Evolutionary conservation across 148 eudicot species (phyloP).

Genomic region (Persicaria maculosa): DNA sequence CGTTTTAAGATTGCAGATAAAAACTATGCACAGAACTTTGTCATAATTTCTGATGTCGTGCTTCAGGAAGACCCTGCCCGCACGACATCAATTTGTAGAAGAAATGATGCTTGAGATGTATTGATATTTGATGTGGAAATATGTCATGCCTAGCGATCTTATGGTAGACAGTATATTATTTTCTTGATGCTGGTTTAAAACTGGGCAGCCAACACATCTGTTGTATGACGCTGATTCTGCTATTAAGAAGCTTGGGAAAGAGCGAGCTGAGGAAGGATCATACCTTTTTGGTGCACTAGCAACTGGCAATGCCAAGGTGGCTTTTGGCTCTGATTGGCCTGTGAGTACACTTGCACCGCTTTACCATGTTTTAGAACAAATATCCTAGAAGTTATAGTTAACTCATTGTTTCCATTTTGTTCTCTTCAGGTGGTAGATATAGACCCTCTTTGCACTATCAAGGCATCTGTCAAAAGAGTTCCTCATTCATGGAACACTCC

Average conservation of each 20-base stretch:
- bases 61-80: too few species aligned
- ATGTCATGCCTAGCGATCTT: too few species aligned
- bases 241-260: slow-evolving; percentile 63
- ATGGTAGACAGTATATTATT: not conserved
- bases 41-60: too few species aligned
- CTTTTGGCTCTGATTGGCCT: slow-evolving; percentile 99
- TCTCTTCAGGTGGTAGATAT: slow-evolving; percentile 69
- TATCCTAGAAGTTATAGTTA: not conserved
- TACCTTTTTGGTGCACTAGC: slow-evolving; percentile 68
- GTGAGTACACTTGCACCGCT: slow-evolving; percentile 31
- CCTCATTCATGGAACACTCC: slow-evolving; percentile 65
- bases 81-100: too few species aligned
- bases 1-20: too few species aligned
- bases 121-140: too few species aligned
- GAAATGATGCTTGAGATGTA: too few species aligned
- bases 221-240: slow-evolving; percentile 83
- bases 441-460: slow-evolving; percentile 70
- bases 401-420: not conserved
- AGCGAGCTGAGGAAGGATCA: slow-evolving; percentile 73
- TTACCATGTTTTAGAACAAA: not conserved
- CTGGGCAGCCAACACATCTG: slow-evolving; percentile 85
- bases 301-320: slow-evolving; percentile 45
- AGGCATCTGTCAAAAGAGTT: slow-evolving; percentile 70
- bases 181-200: slow-evolving; percentile 8
- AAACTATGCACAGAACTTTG: too few species aligned